Conservation (phyloP, 192 early-diverging fungal genomes). For the Haplosporangium gracile region DNA sequence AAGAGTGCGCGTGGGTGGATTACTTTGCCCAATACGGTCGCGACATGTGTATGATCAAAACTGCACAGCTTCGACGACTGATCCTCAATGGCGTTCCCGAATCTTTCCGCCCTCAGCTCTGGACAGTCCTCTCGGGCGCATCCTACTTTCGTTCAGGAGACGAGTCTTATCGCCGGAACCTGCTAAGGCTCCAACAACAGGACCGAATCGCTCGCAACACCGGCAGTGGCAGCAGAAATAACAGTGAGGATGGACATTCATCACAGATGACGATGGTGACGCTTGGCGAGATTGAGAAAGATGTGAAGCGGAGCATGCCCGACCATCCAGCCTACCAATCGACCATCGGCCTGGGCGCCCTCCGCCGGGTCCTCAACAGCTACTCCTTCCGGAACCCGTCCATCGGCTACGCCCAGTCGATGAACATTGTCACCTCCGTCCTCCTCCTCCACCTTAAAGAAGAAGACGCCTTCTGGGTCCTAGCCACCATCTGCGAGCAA, state of each 20-base stretch:
- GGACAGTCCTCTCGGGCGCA: constrained; percentile 48
- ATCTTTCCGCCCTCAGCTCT: constrained; percentile 42
- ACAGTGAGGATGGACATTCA: not conserved
- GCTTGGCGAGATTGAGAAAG: constrained; percentile 46
- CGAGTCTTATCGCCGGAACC: constrained; percentile 27
- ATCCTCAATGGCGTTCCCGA: constrained; percentile 26
- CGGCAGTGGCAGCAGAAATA: not conserved
- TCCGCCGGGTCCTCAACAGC: constrained; percentile 32
- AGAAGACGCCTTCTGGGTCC: constrained; percentile 49
- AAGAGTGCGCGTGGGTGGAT: constrained; percentile 43
- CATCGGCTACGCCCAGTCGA: constrained; percentile 53
- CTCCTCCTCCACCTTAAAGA: constrained; percentile 47
- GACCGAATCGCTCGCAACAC: not conserved
- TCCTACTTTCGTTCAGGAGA: constrained; percentile 26
- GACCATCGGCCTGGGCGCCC: constrained; percentile 25
- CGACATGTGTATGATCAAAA: constrained; percentile 49
- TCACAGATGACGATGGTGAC: not conserved
- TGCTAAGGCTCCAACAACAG: constrained; percentile 12
- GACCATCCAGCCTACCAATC: constrained; percentile 51
- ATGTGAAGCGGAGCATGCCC: constrained; percentile 50
- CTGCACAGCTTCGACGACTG: constrained; percentile 16
- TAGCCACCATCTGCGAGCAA: constrained; percentile 44
- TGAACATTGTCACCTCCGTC: constrained; percentile 47
- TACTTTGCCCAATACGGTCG: constrained; percentile 47
- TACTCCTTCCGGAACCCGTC: constrained; percentile 40